Evolutionary conservation across 345 rosid species (phyloP).

Genomic region (Camelina sativa): DNA sequence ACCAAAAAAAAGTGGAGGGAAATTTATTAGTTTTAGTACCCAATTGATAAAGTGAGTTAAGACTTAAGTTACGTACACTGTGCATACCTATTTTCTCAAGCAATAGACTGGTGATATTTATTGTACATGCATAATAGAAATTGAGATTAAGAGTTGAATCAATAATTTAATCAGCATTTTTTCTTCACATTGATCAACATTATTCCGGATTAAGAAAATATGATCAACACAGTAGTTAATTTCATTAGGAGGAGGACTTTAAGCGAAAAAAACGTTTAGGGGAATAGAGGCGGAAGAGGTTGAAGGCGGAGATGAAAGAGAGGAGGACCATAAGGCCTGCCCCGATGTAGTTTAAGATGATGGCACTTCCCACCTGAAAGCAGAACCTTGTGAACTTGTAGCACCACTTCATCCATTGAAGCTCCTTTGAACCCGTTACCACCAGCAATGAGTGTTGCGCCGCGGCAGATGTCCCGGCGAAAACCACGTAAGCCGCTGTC

Average conservation of each 20-base stretch:
- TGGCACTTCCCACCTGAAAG: slow-evolving; percentile 61
- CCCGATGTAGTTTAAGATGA: slow-evolving; percentile 48
- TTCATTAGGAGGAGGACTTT: slow-evolving; percentile 40
- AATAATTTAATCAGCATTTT: background rate
- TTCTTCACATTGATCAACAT: slow-evolving; percentile 19
- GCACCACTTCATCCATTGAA: slow-evolving; percentile 86
- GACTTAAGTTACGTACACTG: background rate
- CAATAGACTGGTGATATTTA: slow-evolving; percentile 2
- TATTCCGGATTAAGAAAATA: slow-evolving; percentile 14
- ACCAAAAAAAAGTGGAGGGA: background rate
- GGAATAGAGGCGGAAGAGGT: slow-evolving; percentile 70
- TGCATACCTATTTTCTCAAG: slow-evolving; percentile 15
- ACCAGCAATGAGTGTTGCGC: slow-evolving; percentile 53
- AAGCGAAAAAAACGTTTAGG: slow-evolving; percentile 51
- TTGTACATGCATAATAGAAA: background rate
- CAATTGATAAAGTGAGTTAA: background rate
- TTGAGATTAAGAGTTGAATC: too few species aligned
- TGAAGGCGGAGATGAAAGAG: slow-evolving; percentile 65
- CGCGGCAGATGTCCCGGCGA: slow-evolving; percentile 53
- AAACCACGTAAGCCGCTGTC: slow-evolving; percentile 57
- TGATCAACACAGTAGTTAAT: background rate
- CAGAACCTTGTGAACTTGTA: slow-evolving; percentile 66
- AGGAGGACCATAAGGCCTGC: slow-evolving; percentile 43
- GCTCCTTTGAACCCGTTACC: slow-evolving; percentile 49
- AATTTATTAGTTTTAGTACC: background rate